Base-by-base conservation (phyloP, 176 grass and related monocot species). In the Tillandsia leiboldiana region DNA sequence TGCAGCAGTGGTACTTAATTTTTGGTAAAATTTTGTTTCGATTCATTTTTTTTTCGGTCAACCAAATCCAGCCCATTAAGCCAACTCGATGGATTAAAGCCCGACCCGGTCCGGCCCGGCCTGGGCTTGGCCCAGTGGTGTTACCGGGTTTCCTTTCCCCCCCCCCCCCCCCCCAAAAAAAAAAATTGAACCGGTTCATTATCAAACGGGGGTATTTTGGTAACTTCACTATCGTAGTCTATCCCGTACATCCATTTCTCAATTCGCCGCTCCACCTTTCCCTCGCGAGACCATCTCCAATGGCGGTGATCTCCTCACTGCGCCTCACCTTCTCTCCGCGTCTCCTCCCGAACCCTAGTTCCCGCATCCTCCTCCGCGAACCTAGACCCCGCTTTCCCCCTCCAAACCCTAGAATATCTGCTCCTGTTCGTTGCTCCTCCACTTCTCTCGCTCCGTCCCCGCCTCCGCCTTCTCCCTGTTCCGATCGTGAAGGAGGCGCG, bases 291-390 rank as follows among this genome's bases (percentile, higher is more conserved):
- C 51, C 51, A 10, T 50, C 26, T 65, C 48, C 50, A 48, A 84
- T 87, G 90, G 73, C 71, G 24, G 75, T 59, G 79, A 83, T 78
- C 71, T 85, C 85, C 64, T 73, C 83, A 70, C 73, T 96, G 24
- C 68, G 78, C 14, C 66, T 85, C 22, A 71, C 76, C 20, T 78
- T 81, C 61, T 87, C 73, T 47, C 73, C 70, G 15, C 53, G 69
- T 50, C 74, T 96, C 10, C 52, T 53, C 47, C 48, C 59, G 10
- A 65, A 33, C 47, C 61, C 22, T 48, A 33, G 9, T 15, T 52
- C 50, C 10, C 15, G 2, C 50, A 7, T 51, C 24, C 51, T 67
- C 20, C 65, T 47, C 50, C 12, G 52, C 11, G 47, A 23, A 29
- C 22, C 26, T 28, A 17, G 12, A 61, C 50, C 67, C 63, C 29